Conservation (phyloP, 495 filamentous ascomycete species). For the Staphylotrichum tortipilum region DNA sequence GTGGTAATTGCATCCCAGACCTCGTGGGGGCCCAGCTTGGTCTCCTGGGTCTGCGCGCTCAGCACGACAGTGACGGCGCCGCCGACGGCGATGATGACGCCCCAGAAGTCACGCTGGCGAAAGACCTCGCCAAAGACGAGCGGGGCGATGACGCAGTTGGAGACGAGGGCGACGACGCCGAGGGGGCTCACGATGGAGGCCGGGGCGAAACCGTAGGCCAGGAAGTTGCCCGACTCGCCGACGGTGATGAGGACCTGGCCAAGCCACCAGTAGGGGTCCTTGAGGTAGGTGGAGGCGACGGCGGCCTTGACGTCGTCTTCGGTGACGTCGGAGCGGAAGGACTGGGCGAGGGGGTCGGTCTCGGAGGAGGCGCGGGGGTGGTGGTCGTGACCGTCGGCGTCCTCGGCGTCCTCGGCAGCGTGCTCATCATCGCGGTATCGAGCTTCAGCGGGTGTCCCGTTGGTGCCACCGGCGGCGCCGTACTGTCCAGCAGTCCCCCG, state of each 20-base stretch:
- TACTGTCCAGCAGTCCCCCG: too few species aligned
- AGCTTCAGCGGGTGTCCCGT: slow-evolving; percentile 19
- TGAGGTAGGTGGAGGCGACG: slow-evolving; percentile 53
- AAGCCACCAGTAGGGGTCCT: slow-evolving; percentile 91
- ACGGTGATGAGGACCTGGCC: slow-evolving; percentile 84
- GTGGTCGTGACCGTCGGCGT: too few species aligned
- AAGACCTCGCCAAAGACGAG: slow-evolving; percentile 86
- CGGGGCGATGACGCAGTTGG: slow-evolving; percentile 93
- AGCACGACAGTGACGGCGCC: slow-evolving; percentile 91
- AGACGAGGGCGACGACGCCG: slow-evolving; percentile 88
- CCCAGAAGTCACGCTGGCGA: slow-evolving; percentile 75
- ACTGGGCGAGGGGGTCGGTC: slow-evolving; percentile 40
- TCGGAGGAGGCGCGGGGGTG: slow-evolving; percentile 30
- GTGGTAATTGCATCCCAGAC: slow-evolving; percentile 83
- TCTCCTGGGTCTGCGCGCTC: slow-evolving; percentile 83
- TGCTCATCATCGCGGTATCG: slow-evolving; percentile 25
- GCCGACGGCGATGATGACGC: slow-evolving; percentile 71
- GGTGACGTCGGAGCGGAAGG: slow-evolving; percentile 35
- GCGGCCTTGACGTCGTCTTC: slow-evolving; percentile 28
- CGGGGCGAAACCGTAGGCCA: slow-evolving; percentile 97
- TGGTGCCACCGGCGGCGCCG: slow-evolving; percentile 24
- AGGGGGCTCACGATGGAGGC: slow-evolving; percentile 96
- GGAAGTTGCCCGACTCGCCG: slow-evolving; percentile 93
- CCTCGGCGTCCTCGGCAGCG: too few species aligned
- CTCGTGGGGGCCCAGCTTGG: slow-evolving; percentile 80